A percentile compares a stretch with the other conserved stretches of the same genome.
These are phyloP conservation scores for Plicaturopsis crispa DNA, from an alignment of 768 basidiomycete species.

Conservation along the genomic window DNA sequence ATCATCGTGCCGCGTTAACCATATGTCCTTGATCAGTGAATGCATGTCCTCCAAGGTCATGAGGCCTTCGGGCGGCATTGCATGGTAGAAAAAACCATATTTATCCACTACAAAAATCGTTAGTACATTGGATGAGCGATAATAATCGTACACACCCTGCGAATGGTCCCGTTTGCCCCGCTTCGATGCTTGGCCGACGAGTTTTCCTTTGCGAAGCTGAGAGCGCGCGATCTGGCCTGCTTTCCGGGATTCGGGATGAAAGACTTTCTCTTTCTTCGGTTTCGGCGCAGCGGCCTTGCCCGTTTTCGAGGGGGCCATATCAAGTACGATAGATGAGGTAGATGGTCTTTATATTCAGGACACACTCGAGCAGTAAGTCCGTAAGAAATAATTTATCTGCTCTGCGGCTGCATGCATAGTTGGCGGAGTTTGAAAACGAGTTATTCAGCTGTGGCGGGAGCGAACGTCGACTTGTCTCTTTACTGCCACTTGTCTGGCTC, in stretches of 20 bases:
- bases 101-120: constrained; percentile 44
- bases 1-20: constrained; percentile 66
- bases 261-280: constrained; percentile 67
- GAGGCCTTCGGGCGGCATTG: constrained; percentile 50
- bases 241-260: constrained; percentile 80
- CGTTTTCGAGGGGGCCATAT: constrained; percentile 36
- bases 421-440: too few relatives aligned
- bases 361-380: too few relatives aligned
- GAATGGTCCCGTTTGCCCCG: constrained; percentile 49
- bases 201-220: constrained; percentile 61
- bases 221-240: constrained; percentile 66
- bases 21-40: constrained; percentile 51
- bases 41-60: constrained; percentile 64
- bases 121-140: constrained; percentile 1
- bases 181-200: constrained; percentile 47
- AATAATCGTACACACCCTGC: constrained; percentile 32
- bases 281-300: constrained; percentile 19
- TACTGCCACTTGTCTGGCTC: too few relatives aligned
- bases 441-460: too few relatives aligned
- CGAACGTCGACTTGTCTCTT: too few relatives aligned
- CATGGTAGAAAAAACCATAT: constrained; percentile 70
- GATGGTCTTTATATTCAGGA: too few relatives aligned
- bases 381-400: too few relatives aligned
- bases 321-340: too few relatives aligned
- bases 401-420: too few relatives aligned